A percentile compares a stretch with the other conserved stretches of the same genome.
These are phyloP conservation scores for Podospora australis DNA, from an alignment of 495 filamentous ascomycete genomes.

Conservation along the genomic window DNA sequence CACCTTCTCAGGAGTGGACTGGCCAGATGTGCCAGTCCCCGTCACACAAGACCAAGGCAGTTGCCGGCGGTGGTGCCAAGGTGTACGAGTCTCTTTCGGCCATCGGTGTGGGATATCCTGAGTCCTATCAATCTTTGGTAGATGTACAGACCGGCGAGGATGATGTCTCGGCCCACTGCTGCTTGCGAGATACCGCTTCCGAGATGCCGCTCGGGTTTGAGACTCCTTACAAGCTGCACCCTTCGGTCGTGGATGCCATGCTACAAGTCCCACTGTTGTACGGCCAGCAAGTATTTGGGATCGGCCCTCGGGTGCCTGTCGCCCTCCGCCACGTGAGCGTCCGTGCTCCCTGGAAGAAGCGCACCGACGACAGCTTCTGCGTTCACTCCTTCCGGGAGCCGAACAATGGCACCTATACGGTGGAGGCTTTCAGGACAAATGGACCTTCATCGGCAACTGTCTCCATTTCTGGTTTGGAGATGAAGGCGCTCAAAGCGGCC, in stretches of 20 bases:
- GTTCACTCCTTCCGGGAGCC: conserved; percentile 23
- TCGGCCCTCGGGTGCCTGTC: conserved; percentile 17
- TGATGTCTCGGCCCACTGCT: conserved; percentile 28
- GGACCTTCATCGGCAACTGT: conserved; percentile 21
- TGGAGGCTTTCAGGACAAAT: conserved; percentile 26
- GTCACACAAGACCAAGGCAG: conserved; percentile 1
- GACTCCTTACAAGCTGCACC: conserved; percentile 38
- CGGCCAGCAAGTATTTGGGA: conserved; percentile 9
- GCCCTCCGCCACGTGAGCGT: conserved; percentile 26
- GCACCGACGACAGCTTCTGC: conserved; percentile 22
- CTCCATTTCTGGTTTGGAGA: conserved; percentile 27
- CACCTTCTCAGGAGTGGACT: conserved; percentile 6
- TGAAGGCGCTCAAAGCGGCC: conserved; percentile 13
- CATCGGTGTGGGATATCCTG: conserved; percentile 28
- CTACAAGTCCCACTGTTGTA: conserved; percentile 33
- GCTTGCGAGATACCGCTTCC: conserved; percentile 37
- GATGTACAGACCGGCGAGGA: conserved; percentile 25
- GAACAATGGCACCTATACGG: conserved; percentile 20
- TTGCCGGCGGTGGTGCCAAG: conserved; percentile 1
- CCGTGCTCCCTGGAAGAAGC: conserved; percentile 21
- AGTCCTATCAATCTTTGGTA: conserved; percentile 36
- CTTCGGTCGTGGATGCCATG: conserved; percentile 39
- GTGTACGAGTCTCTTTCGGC: conserved; percentile 15
- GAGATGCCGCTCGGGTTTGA: conserved; percentile 45
- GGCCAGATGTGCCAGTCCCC: conserved; percentile 3